A percentile compares a stretch with the other conserved stretches of the same genome.
Conservation (phyloP, 2,329 filamentous ascomycete genomes). For the Didymella segeticola region DNA sequence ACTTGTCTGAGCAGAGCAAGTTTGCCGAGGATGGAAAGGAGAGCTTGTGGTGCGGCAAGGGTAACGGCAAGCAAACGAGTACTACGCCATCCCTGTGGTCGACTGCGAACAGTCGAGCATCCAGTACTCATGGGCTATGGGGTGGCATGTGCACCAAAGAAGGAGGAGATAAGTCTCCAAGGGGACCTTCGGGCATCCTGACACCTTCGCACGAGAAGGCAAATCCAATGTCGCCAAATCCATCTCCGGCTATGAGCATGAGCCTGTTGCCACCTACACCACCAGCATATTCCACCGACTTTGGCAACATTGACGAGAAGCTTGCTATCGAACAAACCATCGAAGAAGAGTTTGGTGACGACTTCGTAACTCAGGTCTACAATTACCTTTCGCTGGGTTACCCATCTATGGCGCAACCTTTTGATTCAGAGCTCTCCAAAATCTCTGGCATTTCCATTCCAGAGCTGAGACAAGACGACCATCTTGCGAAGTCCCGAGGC, state of each 20-base stretch:
- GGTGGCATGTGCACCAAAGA: slow-evolving; percentile 68
- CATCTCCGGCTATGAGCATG: slow-evolving; percentile 42
- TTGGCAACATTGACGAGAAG: slow-evolving; percentile 52
- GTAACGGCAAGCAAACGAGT: slow-evolving; percentile 38
- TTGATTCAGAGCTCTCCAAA: slow-evolving; percentile 83
- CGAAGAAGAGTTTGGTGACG: slow-evolving; percentile 75
- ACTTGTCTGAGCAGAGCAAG: slow-evolving; percentile 57
- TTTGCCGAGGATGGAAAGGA: slow-evolving; percentile 54
- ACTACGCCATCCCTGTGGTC: slow-evolving; percentile 47
- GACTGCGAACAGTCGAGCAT: slow-evolving; percentile 53
- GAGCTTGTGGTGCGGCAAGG: slow-evolving; percentile 65
- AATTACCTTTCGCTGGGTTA: slow-evolving; percentile 96
- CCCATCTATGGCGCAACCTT: slow-evolving; percentile 80
- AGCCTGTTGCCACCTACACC: slow-evolving; percentile 47
- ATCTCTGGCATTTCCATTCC: slow-evolving; percentile 74
- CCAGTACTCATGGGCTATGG: slow-evolving; percentile 73
- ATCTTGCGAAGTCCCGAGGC: slow-evolving; percentile 68
- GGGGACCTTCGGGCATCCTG: slow-evolving; percentile 58
- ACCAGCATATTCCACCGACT: slow-evolving; percentile 44
- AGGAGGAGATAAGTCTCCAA: slow-evolving; percentile 49
- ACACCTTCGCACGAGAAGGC: slow-evolving; percentile 52
- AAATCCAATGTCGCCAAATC: slow-evolving; percentile 52
- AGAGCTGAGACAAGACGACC: slow-evolving; percentile 76
- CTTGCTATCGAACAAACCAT: slow-evolving; percentile 56
- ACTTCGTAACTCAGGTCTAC: slow-evolving; percentile 93